phyloP scores from a whole-genome alignment of 768 basidiomycete species.

The Auriscalpium orientale region DNA sequence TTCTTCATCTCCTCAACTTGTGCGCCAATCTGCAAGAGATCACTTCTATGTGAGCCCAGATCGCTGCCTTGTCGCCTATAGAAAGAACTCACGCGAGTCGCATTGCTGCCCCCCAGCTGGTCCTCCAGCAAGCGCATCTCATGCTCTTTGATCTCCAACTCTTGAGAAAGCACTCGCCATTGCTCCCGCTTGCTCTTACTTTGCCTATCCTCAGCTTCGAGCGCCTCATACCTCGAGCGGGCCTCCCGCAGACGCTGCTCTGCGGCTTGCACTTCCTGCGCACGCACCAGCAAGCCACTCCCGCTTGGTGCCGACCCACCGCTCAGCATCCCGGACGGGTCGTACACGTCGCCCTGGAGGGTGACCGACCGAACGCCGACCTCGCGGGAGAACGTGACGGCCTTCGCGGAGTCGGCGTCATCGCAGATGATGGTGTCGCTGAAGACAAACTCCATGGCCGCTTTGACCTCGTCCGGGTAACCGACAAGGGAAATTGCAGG shows the following conservation, averaged over 20 bases:
- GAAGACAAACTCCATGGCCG: slow-evolving; percentile 91
- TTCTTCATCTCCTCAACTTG: slow-evolving; percentile 72
- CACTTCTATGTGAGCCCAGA: neutral
- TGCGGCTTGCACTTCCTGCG: slow-evolving; percentile 71
- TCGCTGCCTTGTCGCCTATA: neutral
- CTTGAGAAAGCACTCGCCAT: slow-evolving; percentile 54
- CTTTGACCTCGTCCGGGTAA: slow-evolving; percentile 71
- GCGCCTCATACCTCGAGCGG: slow-evolving; percentile 33
- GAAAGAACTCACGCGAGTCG: slow-evolving; percentile 58
- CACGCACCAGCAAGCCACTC: slow-evolving; percentile 68
- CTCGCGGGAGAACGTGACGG: slow-evolving; percentile 71
- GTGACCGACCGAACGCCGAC: slow-evolving; percentile 82
- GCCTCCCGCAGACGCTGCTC: slow-evolving; percentile 53
- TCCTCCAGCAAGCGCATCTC: slow-evolving; percentile 75
- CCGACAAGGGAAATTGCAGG: slow-evolving; percentile 86
- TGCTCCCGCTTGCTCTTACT: slow-evolving; percentile 45
- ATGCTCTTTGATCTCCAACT: slow-evolving; percentile 86
- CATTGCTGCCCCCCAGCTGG: slow-evolving; percentile 85
- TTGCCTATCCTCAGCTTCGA: slow-evolving; percentile 50
- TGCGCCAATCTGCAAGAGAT: slow-evolving; percentile 51
- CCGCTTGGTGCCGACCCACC: slow-evolving; percentile 83
- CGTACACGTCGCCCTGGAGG: slow-evolving; percentile 91
- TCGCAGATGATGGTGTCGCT: slow-evolving; percentile 88
- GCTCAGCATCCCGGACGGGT: slow-evolving; percentile 88
- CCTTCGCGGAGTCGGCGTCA: slow-evolving; percentile 79